Conservation (phyloP, 805 yeast species). For the Wickerhamomyces xylosicus region DNA sequence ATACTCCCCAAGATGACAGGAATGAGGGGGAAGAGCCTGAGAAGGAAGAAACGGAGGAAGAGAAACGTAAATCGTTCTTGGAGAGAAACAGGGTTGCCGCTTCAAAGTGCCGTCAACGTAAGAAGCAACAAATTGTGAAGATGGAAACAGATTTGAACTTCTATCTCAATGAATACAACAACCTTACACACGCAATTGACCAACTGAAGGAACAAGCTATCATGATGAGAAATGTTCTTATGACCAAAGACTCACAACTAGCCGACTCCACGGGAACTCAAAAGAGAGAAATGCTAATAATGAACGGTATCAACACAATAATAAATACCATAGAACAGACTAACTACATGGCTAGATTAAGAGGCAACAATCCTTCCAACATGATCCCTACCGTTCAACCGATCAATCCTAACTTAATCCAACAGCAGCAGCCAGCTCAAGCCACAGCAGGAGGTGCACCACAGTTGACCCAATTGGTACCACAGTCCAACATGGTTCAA, state of each 20-base stretch:
- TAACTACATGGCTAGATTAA: constrained; percentile 16
- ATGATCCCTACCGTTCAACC: constrained; percentile 21
- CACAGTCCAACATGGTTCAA: constrained; percentile 2
- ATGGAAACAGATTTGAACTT: constrained; percentile 73
- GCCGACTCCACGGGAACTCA: not conserved
- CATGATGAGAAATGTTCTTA: constrained; percentile 34
- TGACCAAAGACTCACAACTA: constrained; percentile 20
- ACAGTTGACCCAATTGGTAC: constrained; percentile 2
- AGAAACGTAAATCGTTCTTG: constrained; percentile 64
- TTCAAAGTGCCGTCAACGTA: constrained; percentile 87
- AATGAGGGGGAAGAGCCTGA: not conserved
- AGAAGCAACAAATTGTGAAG: constrained; percentile 76
- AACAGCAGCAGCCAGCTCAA: constrained; percentile 1
- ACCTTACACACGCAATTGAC: constrained; percentile 47
- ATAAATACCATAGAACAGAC: constrained; percentile 13
- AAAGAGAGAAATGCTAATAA: not conserved
- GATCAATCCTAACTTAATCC: constrained; percentile 17
- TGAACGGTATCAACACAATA: constrained; percentile 1
- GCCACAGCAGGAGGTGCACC: constrained; percentile 1
- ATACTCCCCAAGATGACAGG: too few species aligned
- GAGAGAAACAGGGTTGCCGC: constrained; percentile 96
- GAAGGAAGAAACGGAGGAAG: constrained; percentile 45
- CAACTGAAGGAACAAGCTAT: constrained; percentile 49
- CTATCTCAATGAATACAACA: constrained; percentile 61
- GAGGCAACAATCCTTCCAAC: constrained; percentile 18